phyloP scores from a whole-genome alignment of 2,329 filamentous ascomycete species.

The Bipolaris oryzae region DNA sequence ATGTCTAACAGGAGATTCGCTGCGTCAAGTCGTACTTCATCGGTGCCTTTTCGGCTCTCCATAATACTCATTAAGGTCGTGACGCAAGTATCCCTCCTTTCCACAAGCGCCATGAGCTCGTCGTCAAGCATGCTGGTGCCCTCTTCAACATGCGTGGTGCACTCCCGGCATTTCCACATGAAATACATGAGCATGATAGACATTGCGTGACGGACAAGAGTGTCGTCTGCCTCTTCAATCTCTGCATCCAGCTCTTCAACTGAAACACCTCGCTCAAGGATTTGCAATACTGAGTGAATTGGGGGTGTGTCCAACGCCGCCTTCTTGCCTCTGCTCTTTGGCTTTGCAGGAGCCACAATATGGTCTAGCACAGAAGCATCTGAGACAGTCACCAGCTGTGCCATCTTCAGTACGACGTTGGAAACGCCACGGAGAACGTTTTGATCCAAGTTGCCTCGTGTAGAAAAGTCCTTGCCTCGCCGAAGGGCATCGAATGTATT shows the following conservation, averaged over 20 bases:
- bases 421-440: conserved; percentile 72
- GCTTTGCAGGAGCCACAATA: conserved; percentile 51
- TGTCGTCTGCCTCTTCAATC: conserved; percentile 77
- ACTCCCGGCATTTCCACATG: conserved; percentile 81
- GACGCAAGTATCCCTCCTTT: conserved; percentile 59
- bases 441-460: conserved; percentile 70
- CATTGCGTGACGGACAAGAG: conserved; percentile 76
- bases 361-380: conserved; percentile 78
- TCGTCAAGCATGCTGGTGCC: conserved; percentile 58
- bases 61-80: conserved; percentile 58
- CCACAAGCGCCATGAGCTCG: conserved; percentile 63
- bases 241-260: conserved; percentile 69
- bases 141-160: conserved; percentile 46
- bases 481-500: conserved; percentile 73
- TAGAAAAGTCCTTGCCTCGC: conserved; percentile 72
- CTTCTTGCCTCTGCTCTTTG: conserved; percentile 33
- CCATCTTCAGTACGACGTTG: conserved; percentile 77
- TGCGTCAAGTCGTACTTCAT: conserved; percentile 77
- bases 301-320: conserved; percentile 50
- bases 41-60: conserved; percentile 64
- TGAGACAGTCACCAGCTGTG: conserved; percentile 78
- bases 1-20: conserved; percentile 81
- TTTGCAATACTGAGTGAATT: conserved; percentile 72
- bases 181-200: conserved; percentile 85
- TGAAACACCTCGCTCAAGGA: conserved; percentile 75